Base-by-base conservation (phyloP, 495 filamentous ascomycete genomes). In the Evernia prunastri region DNA sequence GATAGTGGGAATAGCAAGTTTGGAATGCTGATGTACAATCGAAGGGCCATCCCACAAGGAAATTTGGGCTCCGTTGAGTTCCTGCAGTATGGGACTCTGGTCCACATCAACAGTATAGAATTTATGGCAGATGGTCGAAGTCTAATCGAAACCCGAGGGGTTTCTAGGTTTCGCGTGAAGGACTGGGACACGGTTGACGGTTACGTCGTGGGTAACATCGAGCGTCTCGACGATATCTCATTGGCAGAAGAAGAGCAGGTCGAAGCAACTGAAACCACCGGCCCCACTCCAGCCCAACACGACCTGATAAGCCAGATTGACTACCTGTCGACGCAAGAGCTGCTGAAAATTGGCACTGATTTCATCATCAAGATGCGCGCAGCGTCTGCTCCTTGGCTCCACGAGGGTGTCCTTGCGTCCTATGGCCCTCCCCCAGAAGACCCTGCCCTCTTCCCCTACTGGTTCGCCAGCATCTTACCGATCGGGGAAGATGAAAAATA, bases 401-500 rank as follows among this genome's bases (percentile, higher is more conserved):
- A 87, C 43, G 77, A 82, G 29, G 82, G 85, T 9, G 84, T 91
- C 3, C 74, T 91, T 54, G 71, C 82, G 17, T 86, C 86, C n/a
- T 94, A 92, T 69, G 91, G 91, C 11, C 81, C 85, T 43, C 86
- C 84, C 20, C 92, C 91, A 0, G 77, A 81, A 10, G 90, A 96
- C 72, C 84, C 90, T 3, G 85, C 85, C 1, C 70, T 83, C 17
- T 94, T 96, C 68, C 89, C 91, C 0, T 97, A 90, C 79, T 97
- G 92, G 92, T 88, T 97, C 66, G 91, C 90, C 20, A 88, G 82
- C 67, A 84, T 95, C 58, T 71, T 95, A 13, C 91, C 90, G 20
- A 83, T 92, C 39, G 80, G 80, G 45, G 89, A 91, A 23, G 79
- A 86, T 29, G 87, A 95, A 65, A 93, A 92, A 69, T 95, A 96